Conservation (phyloP, 768 basidiomycete genomes). For the Ephemerocybe angulata region DNA sequence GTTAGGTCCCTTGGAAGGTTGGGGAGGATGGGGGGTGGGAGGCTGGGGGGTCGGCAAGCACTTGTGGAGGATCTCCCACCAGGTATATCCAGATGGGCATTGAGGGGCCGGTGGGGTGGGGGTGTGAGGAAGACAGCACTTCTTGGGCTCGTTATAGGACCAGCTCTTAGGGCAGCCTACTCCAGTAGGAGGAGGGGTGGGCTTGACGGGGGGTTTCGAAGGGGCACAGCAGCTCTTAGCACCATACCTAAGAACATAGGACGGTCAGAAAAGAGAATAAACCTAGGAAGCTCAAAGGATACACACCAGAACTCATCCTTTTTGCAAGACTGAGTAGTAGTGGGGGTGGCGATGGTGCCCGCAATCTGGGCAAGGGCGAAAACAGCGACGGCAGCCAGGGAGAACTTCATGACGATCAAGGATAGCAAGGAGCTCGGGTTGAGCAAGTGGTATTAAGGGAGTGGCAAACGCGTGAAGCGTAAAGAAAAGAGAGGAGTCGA, state of each 20-base stretch:
- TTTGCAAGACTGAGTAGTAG: constrained; percentile 21
- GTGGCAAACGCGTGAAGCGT: constrained; percentile 6
- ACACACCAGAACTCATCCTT: constrained; percentile 29
- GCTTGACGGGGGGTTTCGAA: constrained; percentile 33
- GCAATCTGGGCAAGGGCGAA: constrained; percentile 8
- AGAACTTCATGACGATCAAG: constrained; percentile 8
- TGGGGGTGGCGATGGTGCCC: background rate
- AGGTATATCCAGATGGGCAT: constrained; percentile 44
- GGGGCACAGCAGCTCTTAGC: constrained; percentile 41
- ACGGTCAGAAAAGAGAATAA: background rate
- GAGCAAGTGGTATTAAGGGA: background rate
- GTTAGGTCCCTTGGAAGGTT: constrained; percentile 11
- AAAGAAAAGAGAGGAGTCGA: constrained; percentile 2
- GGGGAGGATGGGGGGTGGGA: constrained; percentile 34
- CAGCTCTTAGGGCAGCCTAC: constrained; percentile 42
- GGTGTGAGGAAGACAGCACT: constrained; percentile 51
- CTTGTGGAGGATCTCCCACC: constrained; percentile 40
- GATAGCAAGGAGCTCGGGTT: background rate
- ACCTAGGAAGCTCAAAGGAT: background rate
- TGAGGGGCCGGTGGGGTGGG: constrained; percentile 43
- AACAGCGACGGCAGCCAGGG: constrained; percentile 1
- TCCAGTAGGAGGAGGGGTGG: constrained; percentile 47
- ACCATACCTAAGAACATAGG: constrained; percentile 25
- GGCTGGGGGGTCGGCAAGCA: constrained; percentile 36
- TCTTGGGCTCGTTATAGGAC: constrained; percentile 46